Evolutionary conservation across 306 rosid species (phyloP).

Genomic region (Luffa aegyptiaca): DNA sequence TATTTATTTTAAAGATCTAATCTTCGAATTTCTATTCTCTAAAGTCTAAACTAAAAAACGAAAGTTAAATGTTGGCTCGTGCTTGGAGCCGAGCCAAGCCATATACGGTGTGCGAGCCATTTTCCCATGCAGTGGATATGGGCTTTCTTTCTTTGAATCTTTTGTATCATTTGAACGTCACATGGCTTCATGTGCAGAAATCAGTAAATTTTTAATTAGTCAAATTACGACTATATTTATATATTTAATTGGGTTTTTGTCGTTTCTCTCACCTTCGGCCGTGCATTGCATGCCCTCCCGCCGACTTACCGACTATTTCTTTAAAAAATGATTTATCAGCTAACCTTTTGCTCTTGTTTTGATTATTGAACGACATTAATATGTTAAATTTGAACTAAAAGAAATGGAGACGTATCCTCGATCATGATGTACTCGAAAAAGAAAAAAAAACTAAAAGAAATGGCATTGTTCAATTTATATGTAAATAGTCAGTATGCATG

Average conservation of each 20-base stretch:
- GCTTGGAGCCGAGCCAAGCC: background rate
- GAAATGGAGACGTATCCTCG: too few relatives aligned
- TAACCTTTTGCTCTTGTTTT: background rate
- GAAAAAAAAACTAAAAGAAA: too few relatives aligned
- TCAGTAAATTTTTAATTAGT: background rate
- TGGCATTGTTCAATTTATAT: too few relatives aligned
- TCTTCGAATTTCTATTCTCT: too few relatives aligned
- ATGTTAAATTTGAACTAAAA: too few relatives aligned
- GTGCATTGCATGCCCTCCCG: background rate
- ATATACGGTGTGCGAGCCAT: background rate
- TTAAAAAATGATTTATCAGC: conserved; percentile 2
- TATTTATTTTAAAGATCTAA: too few relatives aligned
- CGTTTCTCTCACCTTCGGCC: background rate
- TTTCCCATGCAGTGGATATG: background rate
- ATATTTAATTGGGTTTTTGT: background rate
- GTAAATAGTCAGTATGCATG: too few relatives aligned
- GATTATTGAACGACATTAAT: too few relatives aligned
- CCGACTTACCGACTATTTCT: background rate
- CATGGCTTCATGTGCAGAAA: conserved; percentile 2
- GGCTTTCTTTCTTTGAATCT: background rate
- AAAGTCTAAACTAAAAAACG: background rate
- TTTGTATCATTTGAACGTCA: background rate
- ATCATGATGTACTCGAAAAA: too few relatives aligned
- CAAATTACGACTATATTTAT: background rate
- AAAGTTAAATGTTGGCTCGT: background rate